A percentile compares a stretch with the other conserved stretches of the same genome.
These are phyloP conservation scores for Coemansia sp. DNA, from an alignment of 192 early-diverging fungal genomes.

Conservation along the genomic window DNA sequence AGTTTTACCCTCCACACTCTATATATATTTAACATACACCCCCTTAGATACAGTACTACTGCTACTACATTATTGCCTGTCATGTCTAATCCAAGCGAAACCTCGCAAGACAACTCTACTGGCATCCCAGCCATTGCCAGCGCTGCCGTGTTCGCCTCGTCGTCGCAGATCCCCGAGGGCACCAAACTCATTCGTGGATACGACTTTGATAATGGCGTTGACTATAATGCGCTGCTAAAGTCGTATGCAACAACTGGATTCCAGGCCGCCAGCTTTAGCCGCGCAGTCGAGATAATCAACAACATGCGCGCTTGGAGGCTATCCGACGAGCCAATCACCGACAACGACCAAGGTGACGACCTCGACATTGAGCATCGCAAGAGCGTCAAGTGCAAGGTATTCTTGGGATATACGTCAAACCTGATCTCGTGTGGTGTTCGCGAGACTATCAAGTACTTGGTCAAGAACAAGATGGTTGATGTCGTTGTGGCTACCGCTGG, in stretches of 20 bases:
- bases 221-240: conserved; percentile 71
- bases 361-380: conserved; percentile 66
- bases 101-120: background rate
- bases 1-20: background rate
- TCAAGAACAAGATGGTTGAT: conserved; percentile 87
- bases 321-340: conserved; percentile 79
- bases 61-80: background rate
- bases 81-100: conserved; percentile 14
- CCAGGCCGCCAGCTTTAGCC: conserved; percentile 88
- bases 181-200: conserved; percentile 74
- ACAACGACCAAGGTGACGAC: conserved; percentile 59
- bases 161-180: conserved; percentile 69
- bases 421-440: conserved; percentile 93
- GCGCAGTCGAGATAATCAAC: conserved; percentile 91
- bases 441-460: conserved; percentile 88
- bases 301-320: conserved; percentile 89
- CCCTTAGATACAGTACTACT: background rate
- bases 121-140: conserved; percentile 43
- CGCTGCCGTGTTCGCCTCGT: conserved; percentile 70
- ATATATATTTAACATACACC: background rate
- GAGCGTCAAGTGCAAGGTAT: conserved; percentile 91
- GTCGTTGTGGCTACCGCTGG: conserved; percentile 92
- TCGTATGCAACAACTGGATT: conserved; percentile 85
- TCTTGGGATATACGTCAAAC: conserved; percentile 98
- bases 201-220: conserved; percentile 88